phyloP scores from a whole-genome alignment of 1,284 basidiomycete species.

The Rhodotorula sp. region DNA sequence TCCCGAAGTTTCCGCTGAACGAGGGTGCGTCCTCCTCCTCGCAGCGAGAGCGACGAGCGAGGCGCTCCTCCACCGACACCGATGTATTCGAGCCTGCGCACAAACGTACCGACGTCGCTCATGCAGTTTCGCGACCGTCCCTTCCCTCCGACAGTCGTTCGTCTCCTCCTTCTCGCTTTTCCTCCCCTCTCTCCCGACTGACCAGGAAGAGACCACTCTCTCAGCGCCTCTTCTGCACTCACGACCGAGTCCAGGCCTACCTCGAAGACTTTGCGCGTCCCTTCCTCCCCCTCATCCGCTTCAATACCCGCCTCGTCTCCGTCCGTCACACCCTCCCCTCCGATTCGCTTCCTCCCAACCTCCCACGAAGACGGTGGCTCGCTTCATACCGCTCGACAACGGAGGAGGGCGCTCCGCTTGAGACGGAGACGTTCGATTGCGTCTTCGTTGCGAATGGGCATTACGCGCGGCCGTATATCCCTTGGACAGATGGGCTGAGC shows the following conservation, averaged over 20 bases:
- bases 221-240: slow-evolving; percentile 30
- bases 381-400: slow-evolving; percentile 34
- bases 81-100: slow-evolving; percentile 1
- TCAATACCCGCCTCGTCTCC: slow-evolving; percentile 48
- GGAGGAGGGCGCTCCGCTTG: neutral
- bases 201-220: no score
- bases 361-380: slow-evolving; percentile 39
- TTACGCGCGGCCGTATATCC: slow-evolving; percentile 54
- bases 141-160: slow-evolving; percentile 32
- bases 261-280: slow-evolving; percentile 48
- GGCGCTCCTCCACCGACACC: slow-evolving; percentile 5
- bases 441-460: slow-evolving; percentile 53
- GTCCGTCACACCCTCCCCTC: slow-evolving; percentile 37
- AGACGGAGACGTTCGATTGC: slow-evolving; percentile 44
- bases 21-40: neutral
- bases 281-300: slow-evolving; percentile 45
- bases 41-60: slow-evolving; percentile 4
- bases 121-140: slow-evolving; percentile 48
- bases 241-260: slow-evolving; percentile 47
- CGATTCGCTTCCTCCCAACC: neutral
- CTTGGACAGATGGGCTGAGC: slow-evolving; percentile 50
- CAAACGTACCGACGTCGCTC: slow-evolving; percentile 38
- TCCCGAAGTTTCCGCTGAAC: neutral
- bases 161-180: neutral
- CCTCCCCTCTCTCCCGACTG: neutral